phyloP scores from a whole-genome alignment of 306 rosid species.

The Senna siamea region DNA sequence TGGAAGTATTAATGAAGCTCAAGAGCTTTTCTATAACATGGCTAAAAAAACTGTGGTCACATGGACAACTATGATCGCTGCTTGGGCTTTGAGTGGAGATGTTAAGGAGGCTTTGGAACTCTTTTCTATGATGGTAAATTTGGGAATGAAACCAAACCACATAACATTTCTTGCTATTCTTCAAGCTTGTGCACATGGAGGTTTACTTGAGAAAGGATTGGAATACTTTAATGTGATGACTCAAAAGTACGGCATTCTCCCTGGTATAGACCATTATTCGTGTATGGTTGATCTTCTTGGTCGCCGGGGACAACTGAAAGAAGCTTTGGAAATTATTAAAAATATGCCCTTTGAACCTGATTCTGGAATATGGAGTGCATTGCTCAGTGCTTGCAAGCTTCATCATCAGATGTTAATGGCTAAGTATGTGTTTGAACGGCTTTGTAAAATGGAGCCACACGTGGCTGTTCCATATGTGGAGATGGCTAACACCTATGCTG shows the following conservation, averaged over 20 bases:
- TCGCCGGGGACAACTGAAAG: constrained; percentile 55
- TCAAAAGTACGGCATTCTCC: constrained; percentile 43
- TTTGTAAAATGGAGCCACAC: constrained; percentile 58
- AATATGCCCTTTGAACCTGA: constrained; percentile 64
- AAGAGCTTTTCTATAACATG: constrained; percentile 49
- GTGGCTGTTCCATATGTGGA: constrained; percentile 61
- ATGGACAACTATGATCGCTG: constrained; percentile 71
- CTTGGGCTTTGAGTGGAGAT: constrained; percentile 71
- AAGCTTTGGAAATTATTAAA: constrained; percentile 61
- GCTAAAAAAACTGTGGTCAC: constrained; percentile 61
- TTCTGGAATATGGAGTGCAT: constrained; percentile 69
- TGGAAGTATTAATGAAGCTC: constrained; percentile 59
- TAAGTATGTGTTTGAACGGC: constrained; percentile 44
- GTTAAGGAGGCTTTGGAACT: constrained; percentile 60
- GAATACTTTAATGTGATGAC: constrained; percentile 59
- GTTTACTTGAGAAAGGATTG: constrained; percentile 66
- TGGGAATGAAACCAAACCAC: constrained; percentile 62
- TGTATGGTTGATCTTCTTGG: constrained; percentile 71
- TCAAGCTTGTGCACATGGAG: constrained; percentile 79
- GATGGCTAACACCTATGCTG: constrained; percentile 75
- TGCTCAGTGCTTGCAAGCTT: constrained; percentile 72
- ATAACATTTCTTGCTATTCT: constrained; percentile 72
- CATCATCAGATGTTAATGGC: constrained; percentile 54
- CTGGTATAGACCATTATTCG: constrained; percentile 73
- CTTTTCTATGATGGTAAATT: constrained; percentile 53